Percentiles rank a stretch among this genome's conserved stretches.
phyloP scores from a whole-genome alignment of 495 filamentous ascomycete species.

The Penicillium goetzii region DNA sequence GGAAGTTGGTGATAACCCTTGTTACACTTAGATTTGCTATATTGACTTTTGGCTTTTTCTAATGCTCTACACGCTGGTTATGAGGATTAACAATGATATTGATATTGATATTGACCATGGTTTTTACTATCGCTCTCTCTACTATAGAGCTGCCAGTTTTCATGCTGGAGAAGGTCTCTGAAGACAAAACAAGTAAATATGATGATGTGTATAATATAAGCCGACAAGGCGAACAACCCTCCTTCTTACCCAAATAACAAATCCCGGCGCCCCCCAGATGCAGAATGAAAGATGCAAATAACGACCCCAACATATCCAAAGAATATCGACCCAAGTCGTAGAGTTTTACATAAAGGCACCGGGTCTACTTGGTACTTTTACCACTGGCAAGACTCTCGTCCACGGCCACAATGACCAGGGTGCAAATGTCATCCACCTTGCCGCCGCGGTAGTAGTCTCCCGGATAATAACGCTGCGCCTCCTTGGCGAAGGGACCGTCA shows the following conservation, averaged over 20 bases:
- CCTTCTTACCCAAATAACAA: conserved; percentile 3
- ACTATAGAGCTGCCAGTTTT: background rate
- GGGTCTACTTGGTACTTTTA: background rate
- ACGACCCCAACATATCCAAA: background rate
- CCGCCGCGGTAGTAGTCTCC: conserved; percentile 83
- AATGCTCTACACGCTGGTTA: background rate
- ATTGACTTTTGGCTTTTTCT: too few species aligned
- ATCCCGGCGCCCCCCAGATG: conserved; percentile 21
- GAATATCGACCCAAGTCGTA: background rate
- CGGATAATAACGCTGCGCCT: conserved; percentile 84
- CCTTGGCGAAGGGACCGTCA: conserved; percentile 93
- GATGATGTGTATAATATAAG: conserved; percentile 3
- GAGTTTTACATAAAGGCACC: background rate
- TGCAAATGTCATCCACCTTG: conserved; percentile 90
- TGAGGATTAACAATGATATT: background rate
- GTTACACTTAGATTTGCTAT: too few species aligned
- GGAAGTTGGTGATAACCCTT: too few species aligned
- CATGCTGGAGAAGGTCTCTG: background rate
- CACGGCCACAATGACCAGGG: conserved; percentile 73
- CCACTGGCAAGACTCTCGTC: conserved; percentile 31
- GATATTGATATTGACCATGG: background rate
- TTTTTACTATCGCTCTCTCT: too few species aligned
- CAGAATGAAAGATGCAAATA: conserved; percentile 15
- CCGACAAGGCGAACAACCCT: background rate
- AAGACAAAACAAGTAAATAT: background rate